Conservation (phyloP, 805 yeast species). For the Saccharomyces kudriavzevii region DNA sequence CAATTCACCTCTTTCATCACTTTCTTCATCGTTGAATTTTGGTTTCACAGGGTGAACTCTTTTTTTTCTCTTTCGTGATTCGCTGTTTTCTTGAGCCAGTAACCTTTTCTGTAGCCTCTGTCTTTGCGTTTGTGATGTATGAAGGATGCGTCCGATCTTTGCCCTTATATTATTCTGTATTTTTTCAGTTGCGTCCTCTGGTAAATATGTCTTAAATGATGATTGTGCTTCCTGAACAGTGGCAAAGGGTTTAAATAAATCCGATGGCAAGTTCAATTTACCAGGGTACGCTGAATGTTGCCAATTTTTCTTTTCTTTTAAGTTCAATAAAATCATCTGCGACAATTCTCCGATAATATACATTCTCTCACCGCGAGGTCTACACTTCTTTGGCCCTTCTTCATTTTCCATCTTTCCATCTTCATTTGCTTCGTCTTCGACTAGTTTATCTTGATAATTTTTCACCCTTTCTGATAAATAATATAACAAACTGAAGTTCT, state of each 20-base stretch:
- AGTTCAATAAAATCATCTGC: slow-evolving; percentile 53
- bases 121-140: slow-evolving; percentile 26
- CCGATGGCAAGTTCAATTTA: slow-evolving; percentile 59
- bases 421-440: slow-evolving; percentile 30
- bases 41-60: slow-evolving; percentile 1
- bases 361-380: slow-evolving; percentile 32
- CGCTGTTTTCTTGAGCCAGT: slow-evolving; percentile 19
- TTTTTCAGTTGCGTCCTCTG: slow-evolving; percentile 37
- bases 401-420: slow-evolving; percentile 8
- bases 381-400: slow-evolving; percentile 18
- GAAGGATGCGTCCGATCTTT: slow-evolving; percentile 27
- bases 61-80: slow-evolving; percentile 9
- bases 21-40: slow-evolving; percentile 4
- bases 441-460: slow-evolving; percentile 57
- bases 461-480: slow-evolving; percentile 73
- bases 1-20: slow-evolving; percentile 13
- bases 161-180: slow-evolving; percentile 30
- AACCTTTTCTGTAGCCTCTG: slow-evolving; percentile 26
- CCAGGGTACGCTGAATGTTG: slow-evolving; percentile 76
- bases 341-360: slow-evolving; percentile 68
- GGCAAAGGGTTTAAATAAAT: slow-evolving; percentile 55
- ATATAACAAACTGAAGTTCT: slow-evolving; percentile 64
- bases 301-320: slow-evolving; percentile 57
- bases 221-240: slow-evolving; percentile 50
- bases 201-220: slow-evolving; percentile 48